Evolutionary conservation across 2,329 filamentous ascomycete genomes (phyloP).

Genomic region (Cytospora mali): DNA sequence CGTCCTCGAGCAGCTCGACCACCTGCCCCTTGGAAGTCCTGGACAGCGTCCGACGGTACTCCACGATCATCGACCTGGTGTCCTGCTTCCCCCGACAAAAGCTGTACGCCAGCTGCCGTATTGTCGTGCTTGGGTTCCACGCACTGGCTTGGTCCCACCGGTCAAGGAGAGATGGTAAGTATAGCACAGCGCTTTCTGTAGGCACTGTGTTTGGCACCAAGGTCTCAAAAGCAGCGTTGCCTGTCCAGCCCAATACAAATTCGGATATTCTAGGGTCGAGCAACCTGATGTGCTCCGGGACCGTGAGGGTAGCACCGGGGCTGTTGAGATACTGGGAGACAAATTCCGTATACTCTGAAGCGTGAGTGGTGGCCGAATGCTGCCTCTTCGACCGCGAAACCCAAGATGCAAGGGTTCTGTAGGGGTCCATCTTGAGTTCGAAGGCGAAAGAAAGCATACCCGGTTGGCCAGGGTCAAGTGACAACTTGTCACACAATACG

Average conservation of each 20-base stretch:
- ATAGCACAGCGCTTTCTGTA: slow-evolving; percentile 39
- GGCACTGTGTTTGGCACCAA: slow-evolving; percentile 3
- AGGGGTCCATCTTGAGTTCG: slow-evolving; percentile 36
- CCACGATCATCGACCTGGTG: slow-evolving; percentile 34
- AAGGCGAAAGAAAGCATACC: slow-evolving; percentile 37
- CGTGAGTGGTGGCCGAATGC: slow-evolving; percentile 21
- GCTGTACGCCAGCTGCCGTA: slow-evolving; percentile 43
- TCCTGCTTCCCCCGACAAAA: slow-evolving; percentile 25
- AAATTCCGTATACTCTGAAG: slow-evolving; percentile 35
- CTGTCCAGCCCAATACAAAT: slow-evolving; percentile 32
- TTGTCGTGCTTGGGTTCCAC: slow-evolving; percentile 42
- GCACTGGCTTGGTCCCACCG: slow-evolving; percentile 41
- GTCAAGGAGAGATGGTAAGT: slow-evolving; percentile 46
- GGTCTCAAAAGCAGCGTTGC: not conserved
- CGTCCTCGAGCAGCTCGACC: slow-evolving; percentile 34
- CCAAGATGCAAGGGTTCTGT: slow-evolving; percentile 32
- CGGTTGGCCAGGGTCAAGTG: slow-evolving; percentile 29
- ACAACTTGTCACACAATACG: slow-evolving; percentile 34
- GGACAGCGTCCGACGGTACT: slow-evolving; percentile 43
- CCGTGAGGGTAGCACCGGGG: not conserved
- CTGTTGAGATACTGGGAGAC: slow-evolving; percentile 28
- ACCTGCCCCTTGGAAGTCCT: slow-evolving; percentile 36
- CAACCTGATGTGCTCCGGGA: not conserved
- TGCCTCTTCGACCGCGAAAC: slow-evolving; percentile 32
- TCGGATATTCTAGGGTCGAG: slow-evolving; percentile 38